phyloP scores from a whole-genome alignment of 2,329 filamentous ascomycete species.

The Pseudopithomyces maydicus region DNA sequence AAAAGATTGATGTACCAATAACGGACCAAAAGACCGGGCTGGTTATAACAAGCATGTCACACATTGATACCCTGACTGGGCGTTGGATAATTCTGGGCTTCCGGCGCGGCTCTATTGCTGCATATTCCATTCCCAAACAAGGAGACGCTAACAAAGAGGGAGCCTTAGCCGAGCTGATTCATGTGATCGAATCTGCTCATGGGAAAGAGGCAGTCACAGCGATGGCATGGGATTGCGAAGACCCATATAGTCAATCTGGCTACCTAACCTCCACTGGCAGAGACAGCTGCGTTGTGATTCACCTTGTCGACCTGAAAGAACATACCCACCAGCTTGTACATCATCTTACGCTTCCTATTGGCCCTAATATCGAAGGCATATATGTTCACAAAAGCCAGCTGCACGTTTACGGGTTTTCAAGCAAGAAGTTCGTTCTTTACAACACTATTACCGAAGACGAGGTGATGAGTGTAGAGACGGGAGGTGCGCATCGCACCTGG shows the following conservation, averaged over 20 bases:
- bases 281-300: slow-evolving; percentile 77
- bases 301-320: slow-evolving; percentile 40
- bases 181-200: slow-evolving; percentile 45
- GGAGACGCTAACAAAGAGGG: neutral
- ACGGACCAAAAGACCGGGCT: slow-evolving; percentile 50
- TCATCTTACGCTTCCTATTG: slow-evolving; percentile 71
- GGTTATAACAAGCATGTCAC: slow-evolving; percentile 56
- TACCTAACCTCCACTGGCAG: slow-evolving; percentile 75
- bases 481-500: slow-evolving; percentile 82
- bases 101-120: slow-evolving; percentile 58
- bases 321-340: slow-evolving; percentile 60
- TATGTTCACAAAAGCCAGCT: slow-evolving; percentile 63
- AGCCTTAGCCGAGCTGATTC: slow-evolving; percentile 15
- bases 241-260: slow-evolving; percentile 43
- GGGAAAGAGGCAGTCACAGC: slow-evolving; percentile 70
- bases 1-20: slow-evolving; percentile 18
- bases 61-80: slow-evolving; percentile 22
- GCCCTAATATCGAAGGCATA: slow-evolving; percentile 75
- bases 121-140: slow-evolving; percentile 46
- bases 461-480: slow-evolving; percentile 76
- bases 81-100: slow-evolving; percentile 59
- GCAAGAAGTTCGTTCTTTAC: slow-evolving; percentile 80
- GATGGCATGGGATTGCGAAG: slow-evolving; percentile 51
- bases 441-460: slow-evolving; percentile 74
- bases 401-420: slow-evolving; percentile 79